Evolutionary conservation across 164 flowering plant genomes (phyloP), one percentile per base, ranked within the genome.

Genomic region (Litsea cubeba): DNA sequence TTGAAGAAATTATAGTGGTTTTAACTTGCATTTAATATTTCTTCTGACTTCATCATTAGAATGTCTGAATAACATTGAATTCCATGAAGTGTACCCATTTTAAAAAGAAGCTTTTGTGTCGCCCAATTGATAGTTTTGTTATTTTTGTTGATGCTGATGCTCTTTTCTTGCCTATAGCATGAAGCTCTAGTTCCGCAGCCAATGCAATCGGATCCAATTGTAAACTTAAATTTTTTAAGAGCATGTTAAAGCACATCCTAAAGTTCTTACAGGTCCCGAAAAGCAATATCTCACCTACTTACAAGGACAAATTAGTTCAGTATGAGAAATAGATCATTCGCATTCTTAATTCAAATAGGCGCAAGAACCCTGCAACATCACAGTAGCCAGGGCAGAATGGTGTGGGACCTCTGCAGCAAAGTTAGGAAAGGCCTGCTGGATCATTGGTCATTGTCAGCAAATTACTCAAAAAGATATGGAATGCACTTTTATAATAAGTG

Each of bases 281-380:
- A 76, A 75, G 23, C 71, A 83, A 71, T 46, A 66, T 92, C 30
- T 5, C 67, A 63, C 79, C 81, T 64, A 10, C 14, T 81, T 67
- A 67, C 78, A 89, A 80, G 80, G 99, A 92, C 7, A 96, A 89
- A 84, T 23, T 92, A 62, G 77, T 57, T 58, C 3, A 17, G 1
- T 82, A 77, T 78, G 98, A 96, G 82, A 94, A 87, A 82, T 90
- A 88, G 78, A 91, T 96, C 26, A 0, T 85, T 0, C 57, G 6
- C 71, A 71, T 91, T 68, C 78, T 94, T 35, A 84, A 51, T 70
- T 69, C 86, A 26, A 65, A 85, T 75, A 83, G 85, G 81, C 87
- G 85, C 0, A 88, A 87, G 77, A 93, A 83, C 77, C 82, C 82
- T 60, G 77, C 62, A 62, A 25, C 89, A 71, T 25, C 83, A 12